phyloP scores from a whole-genome alignment of 2,329 filamentous ascomycete genomes.

The Fonsecaea erecta region DNA sequence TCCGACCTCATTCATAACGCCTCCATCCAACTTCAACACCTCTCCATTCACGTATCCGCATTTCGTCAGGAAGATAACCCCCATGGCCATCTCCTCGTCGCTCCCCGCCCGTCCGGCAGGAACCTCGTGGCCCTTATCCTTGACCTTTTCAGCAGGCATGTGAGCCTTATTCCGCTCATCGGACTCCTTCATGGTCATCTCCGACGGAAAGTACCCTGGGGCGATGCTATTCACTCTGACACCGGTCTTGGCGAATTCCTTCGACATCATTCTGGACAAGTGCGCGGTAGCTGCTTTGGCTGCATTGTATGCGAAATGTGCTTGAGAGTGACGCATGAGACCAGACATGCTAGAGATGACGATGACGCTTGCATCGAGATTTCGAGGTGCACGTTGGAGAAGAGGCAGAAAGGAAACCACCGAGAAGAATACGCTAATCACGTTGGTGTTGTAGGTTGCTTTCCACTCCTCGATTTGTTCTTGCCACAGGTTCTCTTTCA shows the following conservation, averaged over 20 bases:
- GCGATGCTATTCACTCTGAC: conserved; percentile 72
- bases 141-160: conserved; percentile 42
- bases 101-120: conserved; percentile 62
- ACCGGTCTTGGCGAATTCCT: conserved; percentile 71
- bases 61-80: conserved; percentile 56
- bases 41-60: conserved; percentile 56
- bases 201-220: conserved; percentile 71
- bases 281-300: conserved; percentile 70
- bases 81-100: conserved; percentile 69
- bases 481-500: conserved; percentile 66
- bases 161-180: conserved; percentile 63
- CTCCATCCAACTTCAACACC: conserved; percentile 53
- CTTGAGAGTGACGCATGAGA: conserved; percentile 73
- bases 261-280: conserved; percentile 66
- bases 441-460: conserved; percentile 70
- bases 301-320: conserved; percentile 73
- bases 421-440: conserved; percentile 73
- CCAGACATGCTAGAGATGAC: conserved; percentile 72
- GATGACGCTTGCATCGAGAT: conserved; percentile 51
- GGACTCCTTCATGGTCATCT: conserved; percentile 63
- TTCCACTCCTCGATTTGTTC: conserved; percentile 70
- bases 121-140: conserved; percentile 45
- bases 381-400: conserved; percentile 63
- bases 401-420: conserved; percentile 70
- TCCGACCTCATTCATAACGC: conserved; percentile 46